These are phyloP conservation scores for Cercophora scortea DNA, from an alignment of 495 filamentous ascomycete species.

Conservation along the genomic window DNA sequence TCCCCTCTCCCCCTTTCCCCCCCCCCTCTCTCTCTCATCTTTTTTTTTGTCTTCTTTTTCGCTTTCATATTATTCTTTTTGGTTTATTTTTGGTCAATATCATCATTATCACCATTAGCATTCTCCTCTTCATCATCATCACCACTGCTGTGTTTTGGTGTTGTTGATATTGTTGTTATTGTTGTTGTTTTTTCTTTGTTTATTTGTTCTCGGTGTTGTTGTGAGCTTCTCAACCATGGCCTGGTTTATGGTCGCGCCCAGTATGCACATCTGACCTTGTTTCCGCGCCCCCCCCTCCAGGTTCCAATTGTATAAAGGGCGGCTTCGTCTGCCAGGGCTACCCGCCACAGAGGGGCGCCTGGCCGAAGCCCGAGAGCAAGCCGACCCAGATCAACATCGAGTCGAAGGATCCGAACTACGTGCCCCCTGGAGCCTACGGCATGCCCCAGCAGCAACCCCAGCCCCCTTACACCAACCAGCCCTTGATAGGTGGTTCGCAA, in stretches of 20 bases:
- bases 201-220: not conserved
- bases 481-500: not conserved
- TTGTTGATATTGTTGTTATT: not conserved
- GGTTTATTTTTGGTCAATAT: too few species aligned
- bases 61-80: too few species aligned
- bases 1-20: not conserved
- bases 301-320: slow-evolving; percentile 86
- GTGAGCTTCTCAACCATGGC: slow-evolving; percentile 1
- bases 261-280: not conserved
- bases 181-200: not conserved
- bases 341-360: slow-evolving; percentile 55
- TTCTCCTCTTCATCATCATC: not conserved
- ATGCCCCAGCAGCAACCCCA: slow-evolving; percentile 39
- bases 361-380: slow-evolving; percentile 58
- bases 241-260: not conserved
- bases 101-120: not conserved
- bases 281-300: slow-evolving; percentile 31
- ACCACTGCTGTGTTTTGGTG: not conserved
- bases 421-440: slow-evolving; percentile 53
- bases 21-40: not conserved
- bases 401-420: slow-evolving; percentile 64
- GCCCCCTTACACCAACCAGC: slow-evolving; percentile 17
- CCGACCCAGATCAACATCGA: slow-evolving; percentile 68
- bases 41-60: not conserved
- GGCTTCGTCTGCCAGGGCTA: slow-evolving; percentile 96